These are phyloP conservation scores for Phytophthora chlamydospora DNA, from an alignment of 352 stramenopile genomes.

Conservation along the genomic window DNA sequence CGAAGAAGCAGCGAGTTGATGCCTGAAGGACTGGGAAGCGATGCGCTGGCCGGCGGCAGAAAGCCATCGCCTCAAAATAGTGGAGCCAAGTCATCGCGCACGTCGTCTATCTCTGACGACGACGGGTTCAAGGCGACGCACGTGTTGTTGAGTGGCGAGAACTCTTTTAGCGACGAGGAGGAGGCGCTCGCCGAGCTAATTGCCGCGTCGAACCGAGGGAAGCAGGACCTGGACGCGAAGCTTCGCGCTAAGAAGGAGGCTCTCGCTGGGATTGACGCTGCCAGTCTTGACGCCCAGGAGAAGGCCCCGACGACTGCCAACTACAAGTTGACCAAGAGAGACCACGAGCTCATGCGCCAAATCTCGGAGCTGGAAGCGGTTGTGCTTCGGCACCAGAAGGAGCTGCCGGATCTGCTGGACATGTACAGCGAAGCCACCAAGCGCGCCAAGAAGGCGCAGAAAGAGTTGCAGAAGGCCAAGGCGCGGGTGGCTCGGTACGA, in stretches of 20 bases:
- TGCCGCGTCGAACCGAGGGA: conserved; percentile 32
- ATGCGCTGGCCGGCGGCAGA: conserved; percentile 12
- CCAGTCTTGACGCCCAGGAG: conserved; percentile 26
- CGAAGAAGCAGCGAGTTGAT: conserved; percentile 19
- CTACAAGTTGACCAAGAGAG: conserved; percentile 44
- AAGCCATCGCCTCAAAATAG: conserved; percentile 30
- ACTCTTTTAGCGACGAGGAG: conserved; percentile 28
- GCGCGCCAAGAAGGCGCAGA: conserved; percentile 36
- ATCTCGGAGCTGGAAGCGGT: conserved; percentile 52
- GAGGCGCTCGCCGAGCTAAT: conserved; percentile 35
- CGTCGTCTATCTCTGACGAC: conserved; percentile 35
- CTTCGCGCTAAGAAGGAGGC: conserved; percentile 36
- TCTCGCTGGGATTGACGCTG: conserved; percentile 37
- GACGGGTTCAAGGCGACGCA: conserved; percentile 37
- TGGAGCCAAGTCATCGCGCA: conserved; percentile 25
- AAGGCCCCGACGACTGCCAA: conserved; percentile 28
- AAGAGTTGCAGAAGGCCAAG: conserved; percentile 44
- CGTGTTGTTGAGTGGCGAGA: conserved; percentile 24
- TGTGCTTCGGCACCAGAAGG: conserved; percentile 54
- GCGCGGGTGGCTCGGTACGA: conserved; percentile 50
- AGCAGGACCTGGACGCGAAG: conserved; percentile 22
- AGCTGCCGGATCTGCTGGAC: conserved; percentile 51
- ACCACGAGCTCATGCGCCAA: conserved; percentile 44
- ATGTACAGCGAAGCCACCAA: conserved; percentile 45
- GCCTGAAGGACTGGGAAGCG: conserved; percentile 1